Conservation (phyloP, 1,284 basidiomycete species). For the Garcileccinum viscosum region DNA sequence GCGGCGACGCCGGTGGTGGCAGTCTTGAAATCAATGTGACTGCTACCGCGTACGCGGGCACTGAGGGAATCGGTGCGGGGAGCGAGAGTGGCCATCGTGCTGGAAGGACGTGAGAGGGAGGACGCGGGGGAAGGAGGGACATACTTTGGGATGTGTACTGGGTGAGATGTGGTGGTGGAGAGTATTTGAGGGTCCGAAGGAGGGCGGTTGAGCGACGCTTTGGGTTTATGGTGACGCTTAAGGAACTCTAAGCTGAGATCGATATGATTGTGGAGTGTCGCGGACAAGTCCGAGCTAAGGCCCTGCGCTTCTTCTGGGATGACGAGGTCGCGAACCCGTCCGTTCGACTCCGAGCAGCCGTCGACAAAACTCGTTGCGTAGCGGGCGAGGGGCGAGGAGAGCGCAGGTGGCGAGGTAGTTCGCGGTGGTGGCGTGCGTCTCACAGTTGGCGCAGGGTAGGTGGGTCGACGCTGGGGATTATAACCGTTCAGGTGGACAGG, state of each 20-base stretch:
- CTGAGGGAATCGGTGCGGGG: constrained; percentile 68
- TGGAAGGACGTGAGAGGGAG: constrained; percentile 18
- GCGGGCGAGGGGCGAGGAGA: constrained; percentile 32
- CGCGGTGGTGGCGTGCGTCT: constrained; percentile 5
- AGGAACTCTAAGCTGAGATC: constrained; percentile 44
- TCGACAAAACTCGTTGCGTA: constrained; percentile 8
- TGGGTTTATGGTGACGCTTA: constrained; percentile 66
- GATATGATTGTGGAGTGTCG: constrained; percentile 37
- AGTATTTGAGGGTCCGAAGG: constrained; percentile 64
- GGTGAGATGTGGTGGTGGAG: constrained; percentile 67
- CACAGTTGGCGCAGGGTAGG: constrained; percentile 11
- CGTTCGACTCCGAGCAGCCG: constrained; percentile 8
- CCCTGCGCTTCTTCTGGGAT: constrained; percentile 39
- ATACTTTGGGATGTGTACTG: constrained; percentile 60
- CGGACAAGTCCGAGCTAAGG: constrained; percentile 41
- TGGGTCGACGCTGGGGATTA: constrained; percentile 20
- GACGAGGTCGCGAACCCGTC: constrained; percentile 36
- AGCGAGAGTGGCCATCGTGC: constrained; percentile 63
- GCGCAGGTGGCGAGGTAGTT: constrained; percentile 10
- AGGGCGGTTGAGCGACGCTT: constrained; percentile 49
- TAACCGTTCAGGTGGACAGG: constrained; percentile 25
- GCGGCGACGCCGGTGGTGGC: constrained; percentile 97
- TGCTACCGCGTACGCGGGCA: constrained; percentile 69
- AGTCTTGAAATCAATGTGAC: constrained; percentile 92
- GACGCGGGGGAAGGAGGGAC: constrained; percentile 24